Base-by-base conservation (phyloP, 768 basidiomycete species). In the Boletus subparvulus region DNA sequence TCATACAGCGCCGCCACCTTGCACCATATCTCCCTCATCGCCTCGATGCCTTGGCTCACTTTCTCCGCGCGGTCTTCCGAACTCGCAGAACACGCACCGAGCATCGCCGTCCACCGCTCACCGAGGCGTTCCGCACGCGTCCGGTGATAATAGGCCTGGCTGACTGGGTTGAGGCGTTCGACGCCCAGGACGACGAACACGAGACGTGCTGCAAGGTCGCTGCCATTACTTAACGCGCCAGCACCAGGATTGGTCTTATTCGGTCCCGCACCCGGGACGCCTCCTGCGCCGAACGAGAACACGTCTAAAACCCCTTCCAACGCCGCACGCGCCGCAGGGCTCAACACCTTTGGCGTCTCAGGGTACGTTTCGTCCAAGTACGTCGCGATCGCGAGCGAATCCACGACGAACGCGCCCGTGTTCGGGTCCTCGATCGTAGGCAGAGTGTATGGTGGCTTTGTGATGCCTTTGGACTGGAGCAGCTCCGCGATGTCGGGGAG, bases 341-440 rank as follows among this genome's bases (percentile, higher is more conserved):
- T 78, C 58, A 82, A 64, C 19, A 82, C 61, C 9, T 47, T 60
- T 3, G 76, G 77, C 0, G 76, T 73, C 47, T 73, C 66, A 0
- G 83, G 80, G 60, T 83, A 84, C 1, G 73, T 71, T 2, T 70
- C 66, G 52, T 84, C 83, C 53, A 84, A 73, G 64, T 85, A 83
- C 16, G 71, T 59, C 1, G 79, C 81, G 54, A 85, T 84, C 33
- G 58, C 62, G 39, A 68, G 59, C 0, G 82, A 83, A 33, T 83
- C 79, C 11, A 75, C 59, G 32, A 83, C 36, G 7, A 68, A 53
- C 2, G 63, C 56, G 7, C 70, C 72, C 6, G 78, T 81, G 35
- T 65, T 65, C 0, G 75, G 74, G 61, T 84, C 82, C 59, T 77
- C 63, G 52, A 86, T 81, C 30, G 77, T 72, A 0, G 84, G 83